phyloP scores from a whole-genome alignment of 768 basidiomycete genomes.

The Boletus pseudo-olivaceus region DNA sequence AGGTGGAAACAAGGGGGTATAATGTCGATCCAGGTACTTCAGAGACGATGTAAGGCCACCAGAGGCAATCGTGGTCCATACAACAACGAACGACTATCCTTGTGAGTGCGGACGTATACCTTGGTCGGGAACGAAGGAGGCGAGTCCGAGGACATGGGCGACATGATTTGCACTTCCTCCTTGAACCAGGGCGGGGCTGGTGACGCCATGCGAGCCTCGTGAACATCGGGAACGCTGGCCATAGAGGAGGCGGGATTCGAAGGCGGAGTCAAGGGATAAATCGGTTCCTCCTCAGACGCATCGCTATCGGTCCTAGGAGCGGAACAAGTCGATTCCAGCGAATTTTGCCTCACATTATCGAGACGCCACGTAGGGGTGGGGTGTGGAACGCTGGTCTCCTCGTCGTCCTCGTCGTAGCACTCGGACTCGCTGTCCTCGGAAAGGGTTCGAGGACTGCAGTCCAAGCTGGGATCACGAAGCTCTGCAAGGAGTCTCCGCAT shows the following conservation, averaged over 20 bases:
- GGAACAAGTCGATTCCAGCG: not conserved
- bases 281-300: not conserved
- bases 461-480: conserved; percentile 12
- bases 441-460: not conserved
- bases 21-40: no score
- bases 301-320: not conserved
- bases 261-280: conserved; percentile 7
- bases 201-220: not conserved
- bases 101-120: conserved; percentile 1
- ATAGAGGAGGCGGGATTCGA: not conserved
- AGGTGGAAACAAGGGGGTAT: not conserved
- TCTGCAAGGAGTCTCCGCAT: conserved; percentile 16
- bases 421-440: conserved; percentile 9
- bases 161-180: not conserved
- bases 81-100: not conserved
- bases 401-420: not conserved
- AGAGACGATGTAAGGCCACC: no score
- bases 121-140: conserved; percentile 1
- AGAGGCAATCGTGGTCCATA: not conserved
- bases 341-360: not conserved
- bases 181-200: not conserved
- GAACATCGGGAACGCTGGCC: not conserved
- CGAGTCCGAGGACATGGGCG: not conserved
- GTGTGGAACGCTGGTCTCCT: not conserved
- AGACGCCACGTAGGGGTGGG: no score